Evolutionary conservation across 1,284 basidiomycete genomes (phyloP).

Genomic region (Jaminaea rosea): DNA sequence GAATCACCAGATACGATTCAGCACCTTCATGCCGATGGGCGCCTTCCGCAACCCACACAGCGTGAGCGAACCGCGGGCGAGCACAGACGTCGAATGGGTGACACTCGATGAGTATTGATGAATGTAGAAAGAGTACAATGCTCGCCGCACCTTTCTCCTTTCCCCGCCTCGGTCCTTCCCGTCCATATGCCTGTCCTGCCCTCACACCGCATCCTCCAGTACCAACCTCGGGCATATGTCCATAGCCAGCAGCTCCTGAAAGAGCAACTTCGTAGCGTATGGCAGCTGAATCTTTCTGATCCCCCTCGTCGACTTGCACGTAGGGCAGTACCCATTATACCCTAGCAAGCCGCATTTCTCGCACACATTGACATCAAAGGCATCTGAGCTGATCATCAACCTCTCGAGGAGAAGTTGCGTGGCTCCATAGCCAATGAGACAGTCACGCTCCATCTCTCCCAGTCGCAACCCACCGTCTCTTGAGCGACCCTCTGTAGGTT

Average conservation of each 20-base stretch:
- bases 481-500: slow-evolving; percentile 95
- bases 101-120: too few species aligned
- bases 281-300: slow-evolving; percentile 96
- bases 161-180: too few species aligned
- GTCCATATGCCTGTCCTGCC: too few species aligned
- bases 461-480: slow-evolving; percentile 92
- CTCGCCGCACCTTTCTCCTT: too few species aligned
- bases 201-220: slow-evolving; percentile 40
- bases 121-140: too few species aligned
- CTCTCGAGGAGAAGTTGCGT: slow-evolving; percentile 91
- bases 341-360: slow-evolving; percentile 86
- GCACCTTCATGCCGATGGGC: too few species aligned
- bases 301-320: slow-evolving; percentile 88
- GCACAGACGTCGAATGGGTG: too few species aligned
- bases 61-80: too few species aligned
- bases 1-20: too few species aligned
- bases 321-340: slow-evolving; percentile 56
- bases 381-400: slow-evolving; percentile 82
- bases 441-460: slow-evolving; percentile 99
- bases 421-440: slow-evolving; percentile 53
- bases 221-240: slow-evolving; percentile 50
- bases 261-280: slow-evolving; percentile 90
- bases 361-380: slow-evolving; percentile 94
- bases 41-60: too few species aligned
- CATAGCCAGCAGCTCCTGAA: slow-evolving; percentile 73